A percentile compares a stretch with the other conserved stretches of the same genome.
phyloP scores from a whole-genome alignment of 345 rosid species.

The Populus deltoides region DNA sequence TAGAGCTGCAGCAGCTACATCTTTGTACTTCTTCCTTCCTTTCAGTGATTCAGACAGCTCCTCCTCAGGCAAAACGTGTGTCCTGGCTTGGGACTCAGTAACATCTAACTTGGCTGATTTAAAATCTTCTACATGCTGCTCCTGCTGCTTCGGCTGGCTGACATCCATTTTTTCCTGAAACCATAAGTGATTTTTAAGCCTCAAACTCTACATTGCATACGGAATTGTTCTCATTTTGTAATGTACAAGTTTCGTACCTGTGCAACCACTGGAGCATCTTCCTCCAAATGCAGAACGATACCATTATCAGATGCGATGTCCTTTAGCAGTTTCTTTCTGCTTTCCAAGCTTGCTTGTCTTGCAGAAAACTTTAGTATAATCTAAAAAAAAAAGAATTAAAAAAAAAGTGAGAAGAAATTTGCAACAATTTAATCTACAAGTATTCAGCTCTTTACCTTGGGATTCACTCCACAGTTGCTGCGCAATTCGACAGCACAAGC shows the following conservation, averaged over 20 bases:
- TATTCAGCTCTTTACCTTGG: constrained; percentile 40
- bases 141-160: neutral
- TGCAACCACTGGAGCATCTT: constrained; percentile 22
- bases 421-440: neutral
- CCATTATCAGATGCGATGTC: constrained; percentile 69
- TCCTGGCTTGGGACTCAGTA: constrained; percentile 1
- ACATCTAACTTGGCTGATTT: constrained; percentile 15
- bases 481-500: constrained; percentile 79
- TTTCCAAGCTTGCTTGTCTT: constrained; percentile 51
- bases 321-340: constrained; percentile 53
- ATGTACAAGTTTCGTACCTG: constrained; percentile 35
- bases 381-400: constrained; percentile 22
- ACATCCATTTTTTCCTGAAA: constrained; percentile 33
- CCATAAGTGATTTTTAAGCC: neutral
- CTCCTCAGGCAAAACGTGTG: constrained; percentile 13
- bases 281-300: constrained; percentile 53
- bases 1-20: constrained; percentile 93
- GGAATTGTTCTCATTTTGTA: neutral
- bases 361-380: constrained; percentile 61
- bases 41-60: constrained; percentile 33
- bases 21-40: constrained; percentile 57
- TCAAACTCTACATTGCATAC: neutral
- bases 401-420: neutral
- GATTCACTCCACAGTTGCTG: constrained; percentile 66
- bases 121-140: neutral